Base-by-base conservation (phyloP, 495 filamentous ascomycete species). In the Aspergillus campestris region DNA sequence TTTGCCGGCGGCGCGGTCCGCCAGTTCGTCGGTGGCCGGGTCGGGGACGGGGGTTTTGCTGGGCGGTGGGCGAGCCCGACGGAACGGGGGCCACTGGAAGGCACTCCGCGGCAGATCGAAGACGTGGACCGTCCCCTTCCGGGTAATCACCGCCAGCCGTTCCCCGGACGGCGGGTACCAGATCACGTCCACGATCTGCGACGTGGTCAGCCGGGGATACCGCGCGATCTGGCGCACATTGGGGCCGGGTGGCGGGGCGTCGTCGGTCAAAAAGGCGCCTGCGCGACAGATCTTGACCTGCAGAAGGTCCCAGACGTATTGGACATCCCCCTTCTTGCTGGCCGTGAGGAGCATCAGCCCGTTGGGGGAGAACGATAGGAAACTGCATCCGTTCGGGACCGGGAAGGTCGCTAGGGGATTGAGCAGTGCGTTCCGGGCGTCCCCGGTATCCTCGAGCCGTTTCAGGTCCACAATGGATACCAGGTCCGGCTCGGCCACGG, bases 251-350 rank as follows among this genome's bases (percentile, higher is more conserved):
- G 53, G 40, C 6, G 49, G 38, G 2, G 58, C 49, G 10, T 70
- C 64, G 11, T 71, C 68, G 10, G 61, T 51, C 37, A 72, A 55
- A 39, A 73, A 70, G 30, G 56, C 54, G 42, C 59, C 64, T 11
- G 69, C 59, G 34, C 70, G 61, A 31, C 67, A 71, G 49, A 69
- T 53, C 34, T 61, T 72, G 7, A 58, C 49, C 51, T 86, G 84
- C 81, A 91, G 84, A 41, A 96, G 66, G 65, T 95, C 87, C 92
- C 92, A 98, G 2, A 96, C 80, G 47, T 84, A 86, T 61, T 94
- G 82, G 5, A 92, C 79, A 56, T 98, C 92, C 8, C 92, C 92
- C 52, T 95, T 96, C 53, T 78, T 84, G 60, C 85, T 96, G 12
- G 86, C 90, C 1, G 87, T 97, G 49, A 98, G 79, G 8, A 98